Conservation (phyloP, 176 grass and related monocot species). For the Calamus simplicifolius region DNA sequence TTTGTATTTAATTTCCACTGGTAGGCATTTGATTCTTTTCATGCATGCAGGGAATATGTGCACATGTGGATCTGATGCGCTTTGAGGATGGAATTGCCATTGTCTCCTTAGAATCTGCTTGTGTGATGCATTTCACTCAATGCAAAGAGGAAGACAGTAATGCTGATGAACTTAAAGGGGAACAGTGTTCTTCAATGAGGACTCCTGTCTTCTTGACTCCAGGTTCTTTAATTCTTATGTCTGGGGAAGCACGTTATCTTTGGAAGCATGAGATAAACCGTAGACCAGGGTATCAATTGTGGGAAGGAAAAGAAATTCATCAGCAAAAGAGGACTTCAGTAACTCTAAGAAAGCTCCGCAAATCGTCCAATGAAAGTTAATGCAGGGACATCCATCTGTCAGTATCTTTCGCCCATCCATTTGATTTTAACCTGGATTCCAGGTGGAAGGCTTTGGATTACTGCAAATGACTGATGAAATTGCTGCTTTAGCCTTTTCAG, state of each 20-base stretch:
- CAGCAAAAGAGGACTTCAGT: constrained; percentile 53
- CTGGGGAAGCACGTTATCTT: constrained; percentile 53
- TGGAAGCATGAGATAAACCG: constrained; percentile 88
- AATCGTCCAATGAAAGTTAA: constrained; percentile 3
- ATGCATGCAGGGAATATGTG: constrained; percentile 55
- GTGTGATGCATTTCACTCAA: constrained; percentile 57
- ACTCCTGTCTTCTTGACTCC: constrained; percentile 45
- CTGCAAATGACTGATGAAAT: too few species aligned
- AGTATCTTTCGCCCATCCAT: too few species aligned
- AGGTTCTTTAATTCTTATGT: constrained; percentile 80
- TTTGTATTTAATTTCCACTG: too few species aligned
- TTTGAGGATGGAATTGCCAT: constrained; percentile 81
- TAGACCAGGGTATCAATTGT: constrained; percentile 42
- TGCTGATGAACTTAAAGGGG: background rate
- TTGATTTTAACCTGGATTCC: too few species aligned
- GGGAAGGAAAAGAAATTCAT: constrained; percentile 43
- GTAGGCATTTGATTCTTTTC: background rate
- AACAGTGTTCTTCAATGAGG: background rate
- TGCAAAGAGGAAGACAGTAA: constrained; percentile 4
- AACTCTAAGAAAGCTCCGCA: constrained; percentile 47
- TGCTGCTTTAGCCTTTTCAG: too few species aligned
- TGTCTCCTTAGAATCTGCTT: constrained; percentile 66
- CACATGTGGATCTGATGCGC: constrained; percentile 85
- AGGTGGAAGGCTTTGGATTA: too few species aligned
- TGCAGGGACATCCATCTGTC: background rate